Evolutionary conservation across 805 yeast genomes (phyloP).

Genomic region (Pichia nanzhaoensis): DNA sequence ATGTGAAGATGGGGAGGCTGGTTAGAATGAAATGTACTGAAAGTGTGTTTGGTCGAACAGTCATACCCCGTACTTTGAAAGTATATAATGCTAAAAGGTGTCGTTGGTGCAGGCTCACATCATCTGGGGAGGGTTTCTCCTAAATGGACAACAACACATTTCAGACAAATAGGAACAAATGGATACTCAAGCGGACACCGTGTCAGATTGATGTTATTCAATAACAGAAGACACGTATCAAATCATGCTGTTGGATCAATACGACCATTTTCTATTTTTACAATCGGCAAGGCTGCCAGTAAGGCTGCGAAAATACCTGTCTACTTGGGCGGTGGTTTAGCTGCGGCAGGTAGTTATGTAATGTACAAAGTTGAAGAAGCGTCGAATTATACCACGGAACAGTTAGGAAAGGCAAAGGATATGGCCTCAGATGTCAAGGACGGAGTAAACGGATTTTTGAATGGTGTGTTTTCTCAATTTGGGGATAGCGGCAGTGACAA

Average conservation of each 20-base stretch:
- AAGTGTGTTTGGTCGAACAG: no score
- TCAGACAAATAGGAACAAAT: constrained; percentile 6
- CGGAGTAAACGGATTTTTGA: constrained; percentile 32
- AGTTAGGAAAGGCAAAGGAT: constrained; percentile 55
- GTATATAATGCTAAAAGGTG: neutral
- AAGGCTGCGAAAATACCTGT: constrained; percentile 63
- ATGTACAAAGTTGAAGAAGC: constrained; percentile 92
- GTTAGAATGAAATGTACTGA: no score
- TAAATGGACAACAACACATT: neutral
- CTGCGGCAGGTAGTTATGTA: constrained; percentile 91
- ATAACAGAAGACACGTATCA: constrained; percentile 5
- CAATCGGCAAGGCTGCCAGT: constrained; percentile 48
- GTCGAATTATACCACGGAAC: constrained; percentile 59
- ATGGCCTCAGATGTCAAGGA: constrained; percentile 47
- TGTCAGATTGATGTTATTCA: neutral
- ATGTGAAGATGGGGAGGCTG: no score
- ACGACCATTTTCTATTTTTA: constrained; percentile 29
- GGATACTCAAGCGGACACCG: neutral
- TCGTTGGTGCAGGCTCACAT: neutral
- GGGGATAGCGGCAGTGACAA: constrained; percentile 23
- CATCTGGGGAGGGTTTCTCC: neutral
- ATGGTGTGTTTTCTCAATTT: constrained; percentile 16
- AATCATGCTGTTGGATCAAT: constrained; percentile 1
- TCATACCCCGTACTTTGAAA: neutral
- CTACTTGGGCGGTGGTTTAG: constrained; percentile 81